A percentile compares a stretch with the other conserved stretches of the same genome.
Conservation (phyloP, 768 basidiomycete species). For the Leccinum variicolor region DNA sequence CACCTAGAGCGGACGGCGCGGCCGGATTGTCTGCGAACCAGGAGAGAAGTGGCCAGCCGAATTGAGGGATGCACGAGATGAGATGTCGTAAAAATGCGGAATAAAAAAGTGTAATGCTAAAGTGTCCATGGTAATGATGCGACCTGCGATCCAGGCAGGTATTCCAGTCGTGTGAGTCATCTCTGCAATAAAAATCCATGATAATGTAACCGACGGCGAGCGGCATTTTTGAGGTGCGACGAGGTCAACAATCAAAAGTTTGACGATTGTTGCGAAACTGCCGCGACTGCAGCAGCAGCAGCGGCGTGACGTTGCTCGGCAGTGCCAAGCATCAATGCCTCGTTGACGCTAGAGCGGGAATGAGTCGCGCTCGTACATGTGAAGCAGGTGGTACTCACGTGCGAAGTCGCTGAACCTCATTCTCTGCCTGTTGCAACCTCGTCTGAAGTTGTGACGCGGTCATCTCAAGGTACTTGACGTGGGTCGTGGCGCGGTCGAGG, state of each 20-base stretch:
- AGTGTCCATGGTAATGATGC: slow-evolving; percentile 51
- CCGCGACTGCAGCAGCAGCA: slow-evolving; percentile 53
- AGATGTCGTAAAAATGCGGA: slow-evolving; percentile 41
- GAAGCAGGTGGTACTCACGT: slow-evolving; percentile 33
- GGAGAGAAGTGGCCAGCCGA: slow-evolving; percentile 16
- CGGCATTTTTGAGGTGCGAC: slow-evolving; percentile 20
- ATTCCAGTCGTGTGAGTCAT: slow-evolving; percentile 41
- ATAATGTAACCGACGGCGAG: slow-evolving; percentile 35
- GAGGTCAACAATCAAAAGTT: slow-evolving; percentile 43
- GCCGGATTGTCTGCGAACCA: slow-evolving; percentile 42
- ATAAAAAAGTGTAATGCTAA: slow-evolving; percentile 36
- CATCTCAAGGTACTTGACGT: slow-evolving; percentile 85
- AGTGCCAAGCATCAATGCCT: slow-evolving; percentile 84
- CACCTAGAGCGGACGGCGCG: slow-evolving; percentile 45
- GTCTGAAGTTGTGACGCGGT: slow-evolving; percentile 72
- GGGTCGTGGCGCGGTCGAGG: slow-evolving; percentile 83
- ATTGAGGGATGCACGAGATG: slow-evolving; percentile 18
- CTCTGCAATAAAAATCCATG: slow-evolving; percentile 37
- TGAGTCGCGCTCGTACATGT: background rate
- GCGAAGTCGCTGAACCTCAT: slow-evolving; percentile 77
- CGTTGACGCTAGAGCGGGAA: slow-evolving; percentile 56
- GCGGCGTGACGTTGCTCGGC: slow-evolving; percentile 68
- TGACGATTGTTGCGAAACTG: slow-evolving; percentile 43
- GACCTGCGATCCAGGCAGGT: slow-evolving; percentile 57
- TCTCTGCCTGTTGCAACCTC: slow-evolving; percentile 73